Evolutionary conservation across 805 yeast genomes (phyloP), one percentile per base, ranked within the genome.

Genomic region (Wickerhamiella musiphila): DNA sequence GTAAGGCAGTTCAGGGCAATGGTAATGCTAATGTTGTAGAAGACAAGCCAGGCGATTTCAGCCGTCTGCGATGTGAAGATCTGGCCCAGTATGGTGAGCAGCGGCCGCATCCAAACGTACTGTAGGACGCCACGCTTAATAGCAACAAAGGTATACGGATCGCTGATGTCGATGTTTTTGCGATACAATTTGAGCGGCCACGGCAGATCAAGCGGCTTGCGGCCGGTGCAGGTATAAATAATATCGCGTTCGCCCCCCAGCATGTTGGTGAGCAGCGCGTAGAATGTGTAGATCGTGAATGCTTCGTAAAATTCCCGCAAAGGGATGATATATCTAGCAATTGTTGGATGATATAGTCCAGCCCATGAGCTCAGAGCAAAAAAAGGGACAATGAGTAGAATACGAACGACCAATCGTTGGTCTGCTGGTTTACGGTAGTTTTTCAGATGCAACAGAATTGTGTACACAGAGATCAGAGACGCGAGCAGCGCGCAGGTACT

Each of bases 201-300:
- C 3, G 74, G 74, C 40, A 79, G 90, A 2, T 50, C 45, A 4
- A 73, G 68, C 0, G 94, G 93, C 18, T 66, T 63, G 27, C 86
- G 61, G 3, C 90, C 82, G 29, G 77, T 65, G 15, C 78, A 61
- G 38, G 63, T 57, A 31, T 78, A 68, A 20, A 90, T 74, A 17
- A 90, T 82, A 36, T 70, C 70, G 31, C 93, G 63, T 49, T 92
- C 98, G 12, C 98, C 99, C 0, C 95, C 96, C 7, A 90, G 61
- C 59, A 82, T 67, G 40, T 73, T 68, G 1, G 92, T 82, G 34
- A 90, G 59, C 18, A 83, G 61, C 20, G 86, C 67, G 58, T 79
- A 86, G 51, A 90, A 90, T 2, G 94, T 82, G 53, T 90, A 90
- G 21, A 90, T 78, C 21, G 84, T 94, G 55, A 90, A 81, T 1